Evolutionary conservation across 2,329 filamentous ascomycete genomes (phyloP).

Genomic region (Macrophomina tecta): DNA sequence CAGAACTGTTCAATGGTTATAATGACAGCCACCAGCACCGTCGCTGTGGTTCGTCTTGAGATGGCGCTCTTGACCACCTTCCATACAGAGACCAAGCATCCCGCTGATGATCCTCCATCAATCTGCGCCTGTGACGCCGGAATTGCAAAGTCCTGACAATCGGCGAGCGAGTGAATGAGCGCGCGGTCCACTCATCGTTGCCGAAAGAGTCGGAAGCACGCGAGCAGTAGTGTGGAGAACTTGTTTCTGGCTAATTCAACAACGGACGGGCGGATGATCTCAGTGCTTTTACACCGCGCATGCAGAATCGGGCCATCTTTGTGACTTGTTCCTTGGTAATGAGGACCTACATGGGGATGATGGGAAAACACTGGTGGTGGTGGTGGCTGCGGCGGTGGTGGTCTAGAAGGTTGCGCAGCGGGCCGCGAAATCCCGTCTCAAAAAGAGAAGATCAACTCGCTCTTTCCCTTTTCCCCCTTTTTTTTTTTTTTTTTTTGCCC

Average conservation of each 20-base stretch:
- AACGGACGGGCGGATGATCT: background rate
- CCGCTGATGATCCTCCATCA: background rate
- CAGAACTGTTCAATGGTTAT: background rate
- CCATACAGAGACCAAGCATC: background rate
- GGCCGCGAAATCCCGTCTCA: conserved; percentile 1
- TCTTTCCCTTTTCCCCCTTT: background rate
- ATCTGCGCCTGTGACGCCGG: background rate
- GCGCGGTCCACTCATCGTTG: background rate
- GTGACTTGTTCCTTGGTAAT: conserved; percentile 6
- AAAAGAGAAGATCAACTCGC: background rate
- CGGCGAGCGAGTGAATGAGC: too few relatives aligned
- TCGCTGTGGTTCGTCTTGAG: background rate
- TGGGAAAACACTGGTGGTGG: too few relatives aligned
- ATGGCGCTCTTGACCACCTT: background rate
- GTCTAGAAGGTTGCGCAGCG: conserved; percentile 8
- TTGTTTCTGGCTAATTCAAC: conserved; percentile 9
- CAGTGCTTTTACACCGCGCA: background rate
- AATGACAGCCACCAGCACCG: conserved; percentile 1
- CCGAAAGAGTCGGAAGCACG: background rate
- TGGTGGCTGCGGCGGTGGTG: background rate
- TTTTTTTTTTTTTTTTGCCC: background rate
- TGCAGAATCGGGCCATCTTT: conserved; percentile 1
- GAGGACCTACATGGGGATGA: conserved; percentile 7
- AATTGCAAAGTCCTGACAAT: background rate
- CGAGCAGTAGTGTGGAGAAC: background rate